Percentiles rank a stretch among this genome's conserved stretches.
Conservation (phyloP, 495 filamentous ascomycete genomes). For the Podospora didyma region DNA sequence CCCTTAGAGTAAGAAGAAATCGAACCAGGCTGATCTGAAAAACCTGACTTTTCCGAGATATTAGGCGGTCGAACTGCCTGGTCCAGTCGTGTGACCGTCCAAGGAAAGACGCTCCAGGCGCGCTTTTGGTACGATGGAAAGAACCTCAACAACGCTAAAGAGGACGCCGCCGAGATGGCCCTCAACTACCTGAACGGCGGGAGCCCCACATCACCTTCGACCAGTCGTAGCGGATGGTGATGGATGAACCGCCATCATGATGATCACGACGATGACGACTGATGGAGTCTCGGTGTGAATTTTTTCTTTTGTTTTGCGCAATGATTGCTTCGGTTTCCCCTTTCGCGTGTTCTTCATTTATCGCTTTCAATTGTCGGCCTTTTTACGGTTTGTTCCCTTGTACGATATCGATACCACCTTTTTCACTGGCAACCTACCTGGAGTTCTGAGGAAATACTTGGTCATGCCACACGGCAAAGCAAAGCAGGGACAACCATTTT, state of each 20-base stretch:
- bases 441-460: constrained; percentile 10
- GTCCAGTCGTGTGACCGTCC: constrained; percentile 68
- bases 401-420: constrained; percentile 14
- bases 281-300: not conserved
- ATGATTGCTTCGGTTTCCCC: not conserved
- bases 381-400: constrained; percentile 1
- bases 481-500: constrained; percentile 1
- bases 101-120: constrained; percentile 53
- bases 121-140: constrained; percentile 91
- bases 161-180: constrained; percentile 82
- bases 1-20: not conserved
- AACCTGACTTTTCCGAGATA: not conserved
- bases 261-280: not conserved
- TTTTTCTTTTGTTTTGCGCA: too few species aligned
- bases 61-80: constrained; percentile 87
- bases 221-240: constrained; percentile 14
- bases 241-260: not conserved
- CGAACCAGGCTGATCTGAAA: not conserved
- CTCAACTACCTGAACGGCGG: constrained; percentile 43
- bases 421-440: constrained; percentile 5
- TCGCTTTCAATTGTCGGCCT: constrained; percentile 13
- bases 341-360: constrained; percentile 10
- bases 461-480: constrained; percentile 19
- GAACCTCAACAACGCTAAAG: constrained; percentile 79
- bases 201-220: constrained; percentile 1